Conservation (phyloP, 2,329 filamentous ascomycete species). For the Paramyrothecium sp. region DNA sequence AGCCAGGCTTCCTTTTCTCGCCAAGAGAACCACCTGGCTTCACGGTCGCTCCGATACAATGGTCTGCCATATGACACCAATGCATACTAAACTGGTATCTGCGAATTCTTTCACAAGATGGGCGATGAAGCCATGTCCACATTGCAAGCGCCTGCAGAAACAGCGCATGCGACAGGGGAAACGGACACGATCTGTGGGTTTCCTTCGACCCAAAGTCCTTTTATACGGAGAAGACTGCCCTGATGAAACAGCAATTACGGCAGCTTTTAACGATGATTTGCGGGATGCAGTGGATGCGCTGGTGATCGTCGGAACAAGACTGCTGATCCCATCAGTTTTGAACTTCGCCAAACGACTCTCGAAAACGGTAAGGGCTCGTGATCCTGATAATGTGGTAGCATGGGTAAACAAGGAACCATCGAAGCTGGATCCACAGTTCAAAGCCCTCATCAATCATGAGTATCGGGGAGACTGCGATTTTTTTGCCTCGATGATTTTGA, state of each 20-base stretch:
- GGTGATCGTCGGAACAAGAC: background rate
- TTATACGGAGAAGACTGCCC: constrained; percentile 4
- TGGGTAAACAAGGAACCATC: background rate
- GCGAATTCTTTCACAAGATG: background rate
- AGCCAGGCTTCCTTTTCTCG: constrained; percentile 3
- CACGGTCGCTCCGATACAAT: constrained; percentile 3
- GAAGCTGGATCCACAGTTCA: background rate
- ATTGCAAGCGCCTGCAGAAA: background rate
- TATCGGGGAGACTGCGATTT: constrained; percentile 2
- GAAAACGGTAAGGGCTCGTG: background rate
- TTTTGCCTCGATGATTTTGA: constrained; percentile 1
- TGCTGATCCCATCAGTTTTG: background rate
- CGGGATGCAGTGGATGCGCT: background rate
- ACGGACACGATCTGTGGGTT: background rate
- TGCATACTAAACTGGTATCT: background rate
- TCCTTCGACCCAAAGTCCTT: background rate
- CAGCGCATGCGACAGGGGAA: background rate
- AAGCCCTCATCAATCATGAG: constrained; percentile 1
- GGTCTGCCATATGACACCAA: constrained; percentile 1
- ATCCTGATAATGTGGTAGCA: background rate
- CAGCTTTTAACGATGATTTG: background rate
- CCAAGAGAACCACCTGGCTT: constrained; percentile 4
- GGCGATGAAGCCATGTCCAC: background rate
- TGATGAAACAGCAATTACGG: background rate
- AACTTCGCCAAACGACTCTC: background rate